Percentiles rank a stretch among this genome's conserved stretches.
These are phyloP conservation scores for Amylocarpus encephaloides DNA, from an alignment of 2,329 filamentous ascomycete genomes.

Conservation along the genomic window DNA sequence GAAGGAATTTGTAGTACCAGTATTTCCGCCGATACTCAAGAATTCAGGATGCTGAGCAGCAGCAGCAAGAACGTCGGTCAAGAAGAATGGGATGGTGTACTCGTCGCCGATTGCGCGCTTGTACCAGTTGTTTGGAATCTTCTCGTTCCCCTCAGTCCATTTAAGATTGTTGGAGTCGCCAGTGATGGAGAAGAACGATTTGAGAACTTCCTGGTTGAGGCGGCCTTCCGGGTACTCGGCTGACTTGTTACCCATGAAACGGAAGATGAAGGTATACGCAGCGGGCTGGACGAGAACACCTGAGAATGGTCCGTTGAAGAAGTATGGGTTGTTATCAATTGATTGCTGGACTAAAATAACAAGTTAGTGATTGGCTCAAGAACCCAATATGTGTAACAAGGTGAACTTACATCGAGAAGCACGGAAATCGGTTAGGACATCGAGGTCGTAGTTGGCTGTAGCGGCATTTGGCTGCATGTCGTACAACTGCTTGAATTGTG, in stretches of 20 bases:
- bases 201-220: conserved; percentile 31
- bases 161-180: conserved; percentile 18
- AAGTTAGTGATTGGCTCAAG: too few relatives aligned
- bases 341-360: conserved; percentile 34
- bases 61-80: conserved; percentile 36
- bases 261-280: conserved; percentile 23
- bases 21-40: conserved; percentile 42
- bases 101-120: conserved; percentile 24
- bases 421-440: conserved; percentile 38
- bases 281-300: conserved; percentile 19
- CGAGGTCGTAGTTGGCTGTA: conserved; percentile 35
- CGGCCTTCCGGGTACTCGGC: conserved; percentile 32
- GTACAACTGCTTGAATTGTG: conserved; percentile 44
- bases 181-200: conserved; percentile 27
- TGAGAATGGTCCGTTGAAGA: conserved; percentile 41
- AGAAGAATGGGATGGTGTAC: conserved; percentile 36
- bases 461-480: conserved; percentile 29
- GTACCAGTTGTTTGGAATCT: conserved; percentile 27
- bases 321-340: conserved; percentile 45
- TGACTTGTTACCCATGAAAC: conserved; percentile 25
- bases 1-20: conserved; percentile 44
- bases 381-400: too few relatives aligned
- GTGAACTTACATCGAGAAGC: conserved; percentile 32
- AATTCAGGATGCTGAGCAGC: conserved; percentile 26
- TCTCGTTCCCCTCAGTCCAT: conserved; percentile 9